A percentile compares a stretch with the other conserved stretches of the same genome.
phyloP scores from a whole-genome alignment of 805 yeast species.

The Ogataea degrootiae region DNA sequence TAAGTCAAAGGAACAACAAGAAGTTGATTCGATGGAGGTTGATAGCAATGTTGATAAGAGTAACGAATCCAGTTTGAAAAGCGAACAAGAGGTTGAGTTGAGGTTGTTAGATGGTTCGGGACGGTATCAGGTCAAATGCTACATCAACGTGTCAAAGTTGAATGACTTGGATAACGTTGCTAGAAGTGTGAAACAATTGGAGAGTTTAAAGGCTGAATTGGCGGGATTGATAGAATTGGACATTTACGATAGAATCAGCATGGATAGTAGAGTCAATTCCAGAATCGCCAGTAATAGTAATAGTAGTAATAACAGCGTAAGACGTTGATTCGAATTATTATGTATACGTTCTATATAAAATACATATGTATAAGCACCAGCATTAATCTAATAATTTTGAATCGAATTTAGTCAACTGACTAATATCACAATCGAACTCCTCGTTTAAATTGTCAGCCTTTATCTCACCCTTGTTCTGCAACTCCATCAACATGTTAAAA shows the following conservation, averaged over 20 bases:
- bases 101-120: conserved; percentile 45
- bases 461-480: conserved; percentile 28
- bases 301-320: background rate
- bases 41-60: conserved; percentile 8
- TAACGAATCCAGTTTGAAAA: background rate
- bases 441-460: background rate
- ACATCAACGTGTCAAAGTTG: conserved; percentile 62
- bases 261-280: conserved; percentile 70
- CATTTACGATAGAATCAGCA: conserved; percentile 71
- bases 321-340: background rate
- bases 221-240: conserved; percentile 62
- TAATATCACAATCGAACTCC: conserved; percentile 20
- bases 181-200: conserved; percentile 58
- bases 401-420: conserved; percentile 7
- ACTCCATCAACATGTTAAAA: conserved; percentile 33
- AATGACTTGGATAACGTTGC: conserved; percentile 73
- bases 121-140: conserved; percentile 57
- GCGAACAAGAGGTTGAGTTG: conserved; percentile 5
- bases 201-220: conserved; percentile 59
- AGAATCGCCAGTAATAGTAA: conserved; percentile 15
- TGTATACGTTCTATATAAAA: background rate
- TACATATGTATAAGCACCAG: background rate
- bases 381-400: conserved; percentile 2
- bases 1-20: background rate
- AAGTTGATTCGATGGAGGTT: background rate